Evolutionary conservation across 1,284 basidiomycete species (phyloP).

Genomic region (Ceratobasidium sp.): DNA sequence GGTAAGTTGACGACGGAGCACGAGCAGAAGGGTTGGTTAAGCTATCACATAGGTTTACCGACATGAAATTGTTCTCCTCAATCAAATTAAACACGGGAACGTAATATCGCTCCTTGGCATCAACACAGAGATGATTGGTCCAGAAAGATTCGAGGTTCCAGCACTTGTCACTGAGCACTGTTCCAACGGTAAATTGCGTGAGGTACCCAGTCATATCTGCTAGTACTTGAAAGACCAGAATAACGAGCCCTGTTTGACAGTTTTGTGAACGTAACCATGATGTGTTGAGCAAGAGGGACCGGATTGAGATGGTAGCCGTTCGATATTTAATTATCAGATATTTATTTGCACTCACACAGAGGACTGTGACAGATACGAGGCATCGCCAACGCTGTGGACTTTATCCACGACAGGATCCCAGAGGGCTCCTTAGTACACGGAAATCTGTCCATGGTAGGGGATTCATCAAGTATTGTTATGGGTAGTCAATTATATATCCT

Average conservation of each 20-base stretch:
- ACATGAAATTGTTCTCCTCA: constrained; percentile 13
- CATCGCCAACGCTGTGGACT: background rate
- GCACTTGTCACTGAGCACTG: constrained; percentile 13
- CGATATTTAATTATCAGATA: background rate
- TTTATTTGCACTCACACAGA: background rate
- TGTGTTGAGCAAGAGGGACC: background rate
- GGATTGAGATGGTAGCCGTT: background rate
- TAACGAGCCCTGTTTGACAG: too few species aligned
- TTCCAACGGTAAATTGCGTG: constrained; percentile 17
- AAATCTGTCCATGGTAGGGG: constrained; percentile 3
- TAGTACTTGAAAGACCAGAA: too few species aligned
- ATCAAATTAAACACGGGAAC: constrained; percentile 7
- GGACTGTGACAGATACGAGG: background rate
- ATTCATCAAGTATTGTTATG: background rate
- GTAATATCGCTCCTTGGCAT: constrained; percentile 15
- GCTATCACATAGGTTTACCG: background rate
- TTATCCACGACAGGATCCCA: background rate
- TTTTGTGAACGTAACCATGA: background rate
- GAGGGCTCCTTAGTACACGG: constrained; percentile 11
- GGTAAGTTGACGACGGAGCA: background rate
- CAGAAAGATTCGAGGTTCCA: background rate
- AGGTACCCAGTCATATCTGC: too few species aligned
- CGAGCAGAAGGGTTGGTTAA: background rate
- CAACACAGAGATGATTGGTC: background rate
- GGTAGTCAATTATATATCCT: background rate